Conservation (phyloP, 2,329 filamentous ascomycete species). For the Clonostachys chloroleuca region DNA sequence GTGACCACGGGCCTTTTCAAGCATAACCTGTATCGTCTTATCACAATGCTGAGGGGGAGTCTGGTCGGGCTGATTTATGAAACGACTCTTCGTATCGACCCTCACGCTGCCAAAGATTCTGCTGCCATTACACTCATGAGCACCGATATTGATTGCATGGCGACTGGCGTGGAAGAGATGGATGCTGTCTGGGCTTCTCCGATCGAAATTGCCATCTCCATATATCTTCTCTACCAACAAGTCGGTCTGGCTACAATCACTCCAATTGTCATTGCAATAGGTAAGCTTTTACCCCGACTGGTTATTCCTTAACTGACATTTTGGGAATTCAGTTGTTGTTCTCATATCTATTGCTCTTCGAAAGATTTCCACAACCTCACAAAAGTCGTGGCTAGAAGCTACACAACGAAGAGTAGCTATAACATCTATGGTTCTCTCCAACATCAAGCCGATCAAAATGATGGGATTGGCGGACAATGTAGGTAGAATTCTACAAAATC, state of each 20-base stretch:
- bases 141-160: slow-evolving; percentile 37
- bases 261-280: too few relatives aligned
- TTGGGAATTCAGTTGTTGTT: too few relatives aligned
- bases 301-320: too few relatives aligned
- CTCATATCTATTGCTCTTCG: too few relatives aligned
- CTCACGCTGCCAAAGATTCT: slow-evolving; percentile 25
- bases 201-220: slow-evolving; percentile 31
- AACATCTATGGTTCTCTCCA: slow-evolving; percentile 20
- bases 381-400: slow-evolving; percentile 22
- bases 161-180: slow-evolving; percentile 19
- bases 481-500: slow-evolving; percentile 7
- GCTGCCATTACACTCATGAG: slow-evolving; percentile 42
- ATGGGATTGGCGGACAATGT: slow-evolving; percentile 16
- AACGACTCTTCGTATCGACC: slow-evolving; percentile 22
- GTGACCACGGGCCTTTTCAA: slow-evolving; percentile 29
- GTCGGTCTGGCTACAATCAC: slow-evolving; percentile 13
- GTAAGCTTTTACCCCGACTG: too few relatives aligned
- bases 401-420: slow-evolving; percentile 25
- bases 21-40: slow-evolving; percentile 27
- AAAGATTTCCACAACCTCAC: too few relatives aligned
- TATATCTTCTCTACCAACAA: slow-evolving; percentile 27
- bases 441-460: slow-evolving; percentile 25
- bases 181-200: slow-evolving; percentile 35
- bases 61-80: slow-evolving; percentile 24
- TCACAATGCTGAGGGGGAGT: slow-evolving; percentile 23